Evolutionary conservation across 2,329 filamentous ascomycete genomes (phyloP), one percentile per base, ranked within the genome.

Genomic region (Venturia carpophila): DNA sequence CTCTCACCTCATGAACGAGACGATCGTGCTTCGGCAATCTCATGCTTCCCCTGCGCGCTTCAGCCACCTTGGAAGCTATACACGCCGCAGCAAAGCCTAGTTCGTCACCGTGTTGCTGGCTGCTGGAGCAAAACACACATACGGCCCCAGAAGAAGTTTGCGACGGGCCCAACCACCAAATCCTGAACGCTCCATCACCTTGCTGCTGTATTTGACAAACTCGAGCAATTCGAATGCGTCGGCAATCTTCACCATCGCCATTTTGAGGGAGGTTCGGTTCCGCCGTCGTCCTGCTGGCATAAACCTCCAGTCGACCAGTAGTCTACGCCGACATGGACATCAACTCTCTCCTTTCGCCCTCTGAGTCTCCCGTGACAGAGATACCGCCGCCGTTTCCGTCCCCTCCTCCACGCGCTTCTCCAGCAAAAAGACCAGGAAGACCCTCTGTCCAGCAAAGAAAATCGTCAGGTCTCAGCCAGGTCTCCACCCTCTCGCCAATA

Each of bases 381-480:
- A 65, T 52, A 24, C 41, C 65, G 63, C 66, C 65, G 24, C 41
- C 65, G 24, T 69, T 70, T 66, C 67, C 70, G 9, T 68, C 70
- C 19, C 67, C 70, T 64, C 68, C 70, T 58, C 74, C 72, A 61
- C 68, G 70, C 55, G 69, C 67, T n/a, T 73, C 75, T 66, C 73
- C 74, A 21, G 67, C 68, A 63, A 73, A 73, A 67, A 70, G 71
- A 66, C 65, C 71, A 64, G 65, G 62, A 52, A 62, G 68, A 52
- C 65, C 70, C 19, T n/a, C 65, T 69, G 73, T 64, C 68, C 74
- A 67, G 64, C 75, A 74, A 68, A 72, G 75, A 63, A 77, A 75
- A 5, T 71, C 77, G 9, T 81, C 79, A 10, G 73, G 73, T 52
- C 71, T 81, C 66, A 80, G 77, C 72, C 77, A 80, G 69, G 72